Base-by-base conservation (phyloP, 2,329 filamentous ascomycete genomes). In the Aspergillus calidoustus region DNA sequence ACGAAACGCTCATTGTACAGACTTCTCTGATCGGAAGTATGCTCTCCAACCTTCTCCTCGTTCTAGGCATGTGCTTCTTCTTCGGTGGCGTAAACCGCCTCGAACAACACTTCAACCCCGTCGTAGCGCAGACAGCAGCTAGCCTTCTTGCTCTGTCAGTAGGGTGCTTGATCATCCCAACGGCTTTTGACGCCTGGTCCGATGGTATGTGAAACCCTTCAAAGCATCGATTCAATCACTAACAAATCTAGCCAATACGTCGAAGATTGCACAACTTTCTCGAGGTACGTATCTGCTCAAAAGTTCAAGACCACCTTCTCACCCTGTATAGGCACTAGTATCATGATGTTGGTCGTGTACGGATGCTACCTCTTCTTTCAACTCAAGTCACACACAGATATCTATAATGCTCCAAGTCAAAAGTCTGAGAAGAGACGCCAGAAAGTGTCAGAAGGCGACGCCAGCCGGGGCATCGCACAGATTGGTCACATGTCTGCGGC, bases 61-160 rank as follows among this genome's bases (percentile, higher is more conserved):
- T 97, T 55, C 82, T 97, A 82, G 93, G 92, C 59, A 96, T 93
- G 87, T 95, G 89, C 74, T 97, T 96, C 83, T 95, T 96, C 81
- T 89, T 91, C 63, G 93, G 92, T 54, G 92, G 92, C 4, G 76
- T 96, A 68, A 89, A 90, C 62, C 87, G 93, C 30, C 73, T 86
- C 30, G 91, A 96, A 74, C 94, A 97, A 75, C 89, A 87, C 76
- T 98, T 97, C 85, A 97, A 97, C 81, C 87, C 91, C 38, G 94
- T 91, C 0, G 93, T 97, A 7, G 93, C 93, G 0, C 93, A 97
- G 76, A 97, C 93, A 0, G 91, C 93, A 3, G 89, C 93, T 15
- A 92, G 90, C 71, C 80, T 96, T 56, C 85, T 96, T 22, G 89
- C 91, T 13, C 82, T 96, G 22, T 89, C 91, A 15, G 91, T 96